These are phyloP conservation scores for Paracoccidioides lutzii DNA, from an alignment of 2,329 filamentous ascomycete species.

Conservation along the genomic window DNA sequence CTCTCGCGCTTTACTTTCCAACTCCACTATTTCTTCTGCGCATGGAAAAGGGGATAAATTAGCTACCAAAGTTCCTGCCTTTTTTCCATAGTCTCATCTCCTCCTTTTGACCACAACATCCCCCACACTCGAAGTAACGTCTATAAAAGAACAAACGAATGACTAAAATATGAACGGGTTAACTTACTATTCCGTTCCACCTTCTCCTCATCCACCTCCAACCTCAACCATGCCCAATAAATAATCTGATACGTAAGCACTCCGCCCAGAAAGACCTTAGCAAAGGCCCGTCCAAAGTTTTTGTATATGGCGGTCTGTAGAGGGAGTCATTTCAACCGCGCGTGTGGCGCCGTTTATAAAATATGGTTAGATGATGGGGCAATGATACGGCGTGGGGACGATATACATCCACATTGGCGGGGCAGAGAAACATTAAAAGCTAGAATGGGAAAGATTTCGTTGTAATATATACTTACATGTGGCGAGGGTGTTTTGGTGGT, in stretches of 20 bases:
- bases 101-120: too few relatives aligned
- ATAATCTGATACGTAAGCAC: conserved; percentile 38
- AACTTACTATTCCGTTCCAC: conserved; percentile 28
- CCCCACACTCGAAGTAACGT: not conserved
- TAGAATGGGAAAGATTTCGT: not conserved
- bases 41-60: not conserved
- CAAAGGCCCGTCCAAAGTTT: conserved; percentile 30
- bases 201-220: conserved; percentile 35
- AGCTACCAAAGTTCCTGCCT: not conserved
- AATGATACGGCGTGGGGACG: not conserved
- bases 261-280: conserved; percentile 37
- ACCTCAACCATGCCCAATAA: conserved; percentile 36
- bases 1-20: conserved; percentile 26
- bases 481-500: not conserved
- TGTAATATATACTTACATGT: not conserved
- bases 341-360: not conserved
- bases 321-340: not conserved
- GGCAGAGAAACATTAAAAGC: not conserved
- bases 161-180: not conserved
- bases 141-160: not conserved
- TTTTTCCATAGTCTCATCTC: too few relatives aligned
- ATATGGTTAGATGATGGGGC: not conserved
- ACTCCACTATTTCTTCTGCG: conserved; percentile 21
- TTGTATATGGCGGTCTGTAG: conserved; percentile 26
- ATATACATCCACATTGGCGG: not conserved